These are phyloP conservation scores for Mortierella antarctica DNA, from an alignment of 192 early-diverging fungal species.

Conservation along the genomic window DNA sequence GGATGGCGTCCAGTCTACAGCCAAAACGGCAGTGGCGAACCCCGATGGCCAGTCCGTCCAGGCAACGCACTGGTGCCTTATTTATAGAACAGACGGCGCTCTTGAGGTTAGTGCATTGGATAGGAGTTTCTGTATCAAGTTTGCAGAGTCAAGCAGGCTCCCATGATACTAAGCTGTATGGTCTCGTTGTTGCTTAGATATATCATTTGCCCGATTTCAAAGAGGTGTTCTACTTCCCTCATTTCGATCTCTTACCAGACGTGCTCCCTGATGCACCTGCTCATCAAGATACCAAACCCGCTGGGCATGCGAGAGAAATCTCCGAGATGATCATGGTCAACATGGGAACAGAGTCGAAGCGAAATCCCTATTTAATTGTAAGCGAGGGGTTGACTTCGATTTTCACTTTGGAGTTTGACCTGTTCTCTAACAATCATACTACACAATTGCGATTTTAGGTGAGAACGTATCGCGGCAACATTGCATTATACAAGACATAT, in stretches of 20 bases:
- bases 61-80: constrained; percentile 71
- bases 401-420: neutral
- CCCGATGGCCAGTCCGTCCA: constrained; percentile 47
- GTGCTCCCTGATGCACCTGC: constrained; percentile 62
- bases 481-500: constrained; percentile 78
- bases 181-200: constrained; percentile 46
- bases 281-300: constrained; percentile 51
- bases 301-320: constrained; percentile 60
- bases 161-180: neutral
- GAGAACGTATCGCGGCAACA: constrained; percentile 71
- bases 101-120: constrained; percentile 61
- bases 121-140: neutral
- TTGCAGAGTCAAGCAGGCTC: neutral
- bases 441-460: constrained; percentile 55
- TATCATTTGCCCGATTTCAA: constrained; percentile 66
- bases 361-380: constrained; percentile 79
- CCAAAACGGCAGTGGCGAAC: constrained; percentile 40
- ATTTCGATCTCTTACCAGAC: constrained; percentile 69
- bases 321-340: constrained; percentile 76
- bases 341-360: constrained; percentile 65
- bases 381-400: constrained; percentile 14
- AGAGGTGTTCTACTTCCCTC: constrained; percentile 66
- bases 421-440: neutral
- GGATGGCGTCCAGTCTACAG: constrained; percentile 24
- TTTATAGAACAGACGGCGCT: constrained; percentile 70